Percentiles rank a stretch among this genome's conserved stretches.
These are phyloP conservation scores for Russula sp. DNA, from an alignment of 768 basidiomycete genomes.

Conservation along the genomic window DNA sequence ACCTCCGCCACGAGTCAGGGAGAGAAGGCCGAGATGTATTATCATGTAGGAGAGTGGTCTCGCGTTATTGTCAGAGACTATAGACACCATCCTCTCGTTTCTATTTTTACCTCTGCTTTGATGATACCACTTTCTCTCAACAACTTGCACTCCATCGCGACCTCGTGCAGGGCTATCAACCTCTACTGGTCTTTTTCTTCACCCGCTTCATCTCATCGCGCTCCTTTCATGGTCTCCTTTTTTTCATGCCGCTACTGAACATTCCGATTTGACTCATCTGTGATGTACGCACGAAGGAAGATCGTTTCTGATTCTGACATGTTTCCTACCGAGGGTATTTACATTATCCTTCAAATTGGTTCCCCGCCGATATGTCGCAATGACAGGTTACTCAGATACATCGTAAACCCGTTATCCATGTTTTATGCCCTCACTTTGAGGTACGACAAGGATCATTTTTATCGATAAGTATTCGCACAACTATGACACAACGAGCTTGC, in stretches of 20 bases:
- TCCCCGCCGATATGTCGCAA: conserved; percentile 2
- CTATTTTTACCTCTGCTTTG: conserved; percentile 59
- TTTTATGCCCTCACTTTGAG: conserved; percentile 12
- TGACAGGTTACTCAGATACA: conserved; percentile 18
- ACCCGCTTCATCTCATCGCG: conserved; percentile 22
- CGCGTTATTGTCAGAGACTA: conserved; percentile 49
- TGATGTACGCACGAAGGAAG: conserved; percentile 27
- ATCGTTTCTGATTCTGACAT: conserved; percentile 23
- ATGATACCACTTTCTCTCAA: conserved; percentile 60
- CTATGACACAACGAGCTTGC: neutral
- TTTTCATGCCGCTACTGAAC: conserved; percentile 25
- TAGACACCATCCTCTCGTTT: conserved; percentile 51
- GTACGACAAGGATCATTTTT: conserved; percentile 21
- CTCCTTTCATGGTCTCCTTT: conserved; percentile 23
- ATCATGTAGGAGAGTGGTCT: conserved; percentile 57
- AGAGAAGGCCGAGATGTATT: conserved; percentile 54
- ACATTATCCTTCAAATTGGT: conserved; percentile 10
- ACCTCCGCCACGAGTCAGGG: conserved; percentile 30
- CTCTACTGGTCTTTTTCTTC: conserved; percentile 3
- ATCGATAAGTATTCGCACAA: conserved; percentile 21
- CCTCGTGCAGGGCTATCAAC: conserved; percentile 14
- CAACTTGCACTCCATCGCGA: conserved; percentile 34
- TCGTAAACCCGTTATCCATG: conserved; percentile 2
- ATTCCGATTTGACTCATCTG: conserved; percentile 25
- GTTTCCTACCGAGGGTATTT: conserved; percentile 15